Evolutionary conservation across 2,329 filamentous ascomycete species (phyloP), one percentile per base, ranked within the genome.

Genomic region (Diaporthe australafricana): DNA sequence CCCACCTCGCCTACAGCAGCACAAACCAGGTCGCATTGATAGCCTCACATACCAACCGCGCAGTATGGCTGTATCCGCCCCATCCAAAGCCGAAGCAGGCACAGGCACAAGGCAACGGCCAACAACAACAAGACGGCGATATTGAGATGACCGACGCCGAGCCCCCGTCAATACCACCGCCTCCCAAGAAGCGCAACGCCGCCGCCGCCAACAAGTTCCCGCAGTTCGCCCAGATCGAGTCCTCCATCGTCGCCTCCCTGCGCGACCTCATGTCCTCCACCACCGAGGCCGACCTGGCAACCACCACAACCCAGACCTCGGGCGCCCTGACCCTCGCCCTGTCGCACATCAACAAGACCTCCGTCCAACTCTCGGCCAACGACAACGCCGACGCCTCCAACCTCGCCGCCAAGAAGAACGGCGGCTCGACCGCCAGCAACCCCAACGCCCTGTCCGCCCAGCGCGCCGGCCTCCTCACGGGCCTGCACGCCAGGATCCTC

Each of bases 1-100:
- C 96, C 70, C 97, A 99, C 80, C 89, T 99, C 40, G 95, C 96
- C 76, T 95, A 96, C 80, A 97, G 95, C 83, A 96, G 96, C 81
- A 90, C 93, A 69, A 98, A 98, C 83, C 93, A 96, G 81, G 94
- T 98, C 62, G 95, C 95, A 73, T 89, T 99, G 20, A 90, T 99
- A 74, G 96, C 96, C 42, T 94, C 94, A 11, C 96, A 99, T 80
- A 92, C 91, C 75, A 92, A 96, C 79, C 91, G 93, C 74, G 94
- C 96, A 70, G 88, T 92, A 79, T 99, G 95, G 91, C 91, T 99
- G 5, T 98, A 98, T 78, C 96, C 96, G 0, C 81, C 85, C 3
- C 81, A 83, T 9, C 81, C 80, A 35, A 79, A 77, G 32, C 74
- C 74, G 20, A 32, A 72, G 22, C 52, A 47, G 53, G 27, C 62